Evolutionary conservation across 2,329 filamentous ascomycete genomes (phyloP).

Genomic region (Aschersonia sp.): DNA sequence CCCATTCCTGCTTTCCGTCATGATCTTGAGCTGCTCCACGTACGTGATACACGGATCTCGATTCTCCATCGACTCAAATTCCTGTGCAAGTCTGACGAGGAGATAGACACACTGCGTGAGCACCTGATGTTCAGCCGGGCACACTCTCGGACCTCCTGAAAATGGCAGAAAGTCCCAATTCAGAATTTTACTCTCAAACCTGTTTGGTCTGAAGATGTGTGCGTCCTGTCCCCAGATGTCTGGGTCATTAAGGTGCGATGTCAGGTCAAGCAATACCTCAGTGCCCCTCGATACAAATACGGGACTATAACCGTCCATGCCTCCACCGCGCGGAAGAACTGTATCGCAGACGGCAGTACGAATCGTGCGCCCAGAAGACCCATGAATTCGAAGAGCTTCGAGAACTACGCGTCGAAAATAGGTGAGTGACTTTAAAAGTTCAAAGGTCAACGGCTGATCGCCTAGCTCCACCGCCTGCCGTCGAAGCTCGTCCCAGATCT

Average conservation of each 20-base stretch:
- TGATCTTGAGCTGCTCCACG: conserved; percentile 3
- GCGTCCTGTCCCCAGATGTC: conserved; percentile 2
- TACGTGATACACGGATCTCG: conserved; percentile 2
- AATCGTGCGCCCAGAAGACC: conserved; percentile 2
- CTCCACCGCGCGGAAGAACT: no score
- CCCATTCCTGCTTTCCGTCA: conserved; percentile 3
- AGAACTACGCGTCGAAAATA: conserved; percentile 1
- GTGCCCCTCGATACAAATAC: conserved; percentile 1
- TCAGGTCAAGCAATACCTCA: conserved; percentile 1
- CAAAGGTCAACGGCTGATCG: conserved; percentile 1
- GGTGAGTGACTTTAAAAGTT: conserved; percentile 2
- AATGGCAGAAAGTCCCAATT: conserved; percentile 4
- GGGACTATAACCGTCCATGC: no score
- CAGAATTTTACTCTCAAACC: conserved; percentile 2
- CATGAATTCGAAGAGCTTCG: conserved; percentile 2
- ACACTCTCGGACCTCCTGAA: conserved; percentile 4
- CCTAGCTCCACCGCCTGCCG: conserved; percentile 1
- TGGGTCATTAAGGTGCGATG: conserved; percentile 1
- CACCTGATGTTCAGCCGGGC: conserved; percentile 4
- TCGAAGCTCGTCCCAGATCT: conserved; percentile 3
- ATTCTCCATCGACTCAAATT: conserved; percentile 2
- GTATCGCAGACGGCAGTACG: not conserved
- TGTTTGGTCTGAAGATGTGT: conserved; percentile 1
- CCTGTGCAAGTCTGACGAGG: conserved; percentile 2
- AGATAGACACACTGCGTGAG: conserved; percentile 3